Conservation (phyloP, 1,139 yeast species). For the Candida sanyaensis region DNA sequence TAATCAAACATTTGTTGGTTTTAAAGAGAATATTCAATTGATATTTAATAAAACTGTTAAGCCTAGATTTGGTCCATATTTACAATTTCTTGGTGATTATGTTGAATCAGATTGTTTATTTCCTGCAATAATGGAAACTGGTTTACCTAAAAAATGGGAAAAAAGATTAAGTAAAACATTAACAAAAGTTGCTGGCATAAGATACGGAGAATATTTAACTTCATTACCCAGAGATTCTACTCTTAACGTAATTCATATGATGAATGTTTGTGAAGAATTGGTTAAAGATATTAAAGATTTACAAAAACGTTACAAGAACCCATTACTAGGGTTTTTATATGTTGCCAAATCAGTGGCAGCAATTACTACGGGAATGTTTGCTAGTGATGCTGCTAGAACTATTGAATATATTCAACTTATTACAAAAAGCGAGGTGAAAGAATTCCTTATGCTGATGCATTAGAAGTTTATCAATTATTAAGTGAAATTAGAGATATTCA, state of each 20-base stretch:
- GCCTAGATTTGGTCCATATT: conserved; percentile 63
- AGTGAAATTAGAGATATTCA: conserved; percentile 57
- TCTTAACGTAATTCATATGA: conserved; percentile 57
- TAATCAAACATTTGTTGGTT: conserved; percentile 46
- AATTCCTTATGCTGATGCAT: conserved; percentile 59
- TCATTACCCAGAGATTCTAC: conserved; percentile 64
- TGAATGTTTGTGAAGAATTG: conserved; percentile 59
- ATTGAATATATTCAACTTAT: conserved; percentile 54
- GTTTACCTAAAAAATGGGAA: conserved; percentile 52
- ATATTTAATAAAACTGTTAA: conserved; percentile 51
- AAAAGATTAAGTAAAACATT: conserved; percentile 50
- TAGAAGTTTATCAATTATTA: conserved; percentile 59
- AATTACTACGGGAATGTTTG: conserved; percentile 59
- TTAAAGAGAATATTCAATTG: conserved; percentile 45
- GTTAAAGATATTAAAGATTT: conserved; percentile 51
- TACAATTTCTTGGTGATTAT: conserved; percentile 52
- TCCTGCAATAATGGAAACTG: conserved; percentile 33
- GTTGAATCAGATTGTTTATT: conserved; percentile 53
- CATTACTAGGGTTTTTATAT: conserved; percentile 59
- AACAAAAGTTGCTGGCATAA: conserved; percentile 53
- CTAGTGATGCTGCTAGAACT: conserved; percentile 65
- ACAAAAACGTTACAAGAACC: conserved; percentile 62
- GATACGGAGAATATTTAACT: conserved; percentile 59
- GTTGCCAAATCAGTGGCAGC: conserved; percentile 59
- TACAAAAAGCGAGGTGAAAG: conserved; percentile 36